A percentile compares a stretch with the other conserved stretches of the same genome.
Evolutionary conservation across 805 yeast species (phyloP).

Genomic region (Jamesozyma piceae): DNA sequence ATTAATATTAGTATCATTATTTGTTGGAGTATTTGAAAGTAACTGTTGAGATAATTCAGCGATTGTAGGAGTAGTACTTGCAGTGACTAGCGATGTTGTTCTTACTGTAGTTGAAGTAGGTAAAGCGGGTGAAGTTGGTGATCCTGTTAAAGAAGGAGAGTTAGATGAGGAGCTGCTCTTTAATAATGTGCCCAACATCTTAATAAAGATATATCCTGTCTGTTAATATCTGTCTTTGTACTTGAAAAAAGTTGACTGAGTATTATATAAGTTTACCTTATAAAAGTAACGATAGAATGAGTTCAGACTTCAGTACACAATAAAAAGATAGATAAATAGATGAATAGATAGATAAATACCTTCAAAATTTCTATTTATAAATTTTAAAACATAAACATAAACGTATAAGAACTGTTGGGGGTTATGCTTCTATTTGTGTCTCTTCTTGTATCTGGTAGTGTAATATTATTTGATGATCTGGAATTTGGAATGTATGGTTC

Average conservation of each 20-base stretch:
- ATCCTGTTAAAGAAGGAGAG: neutral
- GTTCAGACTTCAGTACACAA: too few species aligned
- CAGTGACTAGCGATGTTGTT: neutral
- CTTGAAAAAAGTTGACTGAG: too few species aligned
- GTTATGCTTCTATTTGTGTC: too few species aligned
- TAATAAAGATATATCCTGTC: neutral
- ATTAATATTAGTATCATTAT: neutral
- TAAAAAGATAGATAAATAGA: too few species aligned
- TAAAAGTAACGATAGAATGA: too few species aligned
- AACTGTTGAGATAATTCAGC: neutral
- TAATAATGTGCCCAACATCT: conserved; percentile 1
- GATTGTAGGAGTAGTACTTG: neutral
- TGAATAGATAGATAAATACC: neutral
- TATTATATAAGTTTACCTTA: too few species aligned
- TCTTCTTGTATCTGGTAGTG: too few species aligned
- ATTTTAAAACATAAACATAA: neutral
- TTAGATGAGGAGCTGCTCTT: neutral
- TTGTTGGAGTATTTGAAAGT: neutral
- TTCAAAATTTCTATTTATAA: neutral
- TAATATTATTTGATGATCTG: too few species aligned
- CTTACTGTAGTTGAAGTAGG: neutral
- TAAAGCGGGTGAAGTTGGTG: neutral
- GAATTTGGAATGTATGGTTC: too few species aligned
- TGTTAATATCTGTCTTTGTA: neutral
- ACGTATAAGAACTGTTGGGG: too few species aligned